Conservation (phyloP, 768 basidiomycete species). For the Boletellus ananas region DNA sequence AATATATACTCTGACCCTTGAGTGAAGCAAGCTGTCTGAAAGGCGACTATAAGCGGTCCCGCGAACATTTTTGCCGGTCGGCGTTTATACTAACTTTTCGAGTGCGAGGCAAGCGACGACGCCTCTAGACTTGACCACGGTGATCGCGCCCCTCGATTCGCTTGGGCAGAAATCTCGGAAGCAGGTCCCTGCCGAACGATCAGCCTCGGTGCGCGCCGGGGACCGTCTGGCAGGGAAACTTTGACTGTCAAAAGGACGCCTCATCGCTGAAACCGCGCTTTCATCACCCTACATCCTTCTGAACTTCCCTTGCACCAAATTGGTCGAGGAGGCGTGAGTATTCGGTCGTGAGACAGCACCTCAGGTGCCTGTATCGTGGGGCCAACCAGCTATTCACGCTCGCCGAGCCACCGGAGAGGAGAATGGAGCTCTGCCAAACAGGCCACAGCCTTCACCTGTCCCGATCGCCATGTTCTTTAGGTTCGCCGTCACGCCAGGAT, state of each 20-base stretch:
- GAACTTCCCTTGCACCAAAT: slow-evolving; percentile 1
- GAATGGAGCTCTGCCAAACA: slow-evolving; percentile 6
- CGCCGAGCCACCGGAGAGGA: neutral
- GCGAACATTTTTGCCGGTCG: slow-evolving; percentile 30
- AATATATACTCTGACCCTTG: neutral
- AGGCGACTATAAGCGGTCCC: slow-evolving; percentile 26
- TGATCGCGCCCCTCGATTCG: slow-evolving; percentile 29
- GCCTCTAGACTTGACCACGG: slow-evolving; percentile 20
- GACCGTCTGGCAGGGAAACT: neutral
- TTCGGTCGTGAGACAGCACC: slow-evolving; percentile 12
- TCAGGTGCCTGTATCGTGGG: slow-evolving; percentile 18
- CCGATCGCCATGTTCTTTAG: neutral
- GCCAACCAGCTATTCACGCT: neutral
- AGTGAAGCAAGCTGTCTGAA: neutral
- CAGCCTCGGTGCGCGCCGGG: slow-evolving; percentile 4
- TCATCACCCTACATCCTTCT: neutral
- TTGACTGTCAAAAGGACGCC: neutral
- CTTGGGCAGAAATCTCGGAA: slow-evolving; percentile 21
- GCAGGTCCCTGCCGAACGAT: slow-evolving; percentile 22
- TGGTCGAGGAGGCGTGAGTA: neutral
- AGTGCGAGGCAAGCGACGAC: slow-evolving; percentile 26
- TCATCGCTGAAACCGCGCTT: neutral
- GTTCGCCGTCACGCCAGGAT: neutral
- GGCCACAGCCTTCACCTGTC: slow-evolving; percentile 3
- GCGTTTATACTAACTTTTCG: slow-evolving; percentile 12